phyloP scores from a whole-genome alignment of 2,329 filamentous ascomycete species.

The Colletotrichum trifolii region DNA sequence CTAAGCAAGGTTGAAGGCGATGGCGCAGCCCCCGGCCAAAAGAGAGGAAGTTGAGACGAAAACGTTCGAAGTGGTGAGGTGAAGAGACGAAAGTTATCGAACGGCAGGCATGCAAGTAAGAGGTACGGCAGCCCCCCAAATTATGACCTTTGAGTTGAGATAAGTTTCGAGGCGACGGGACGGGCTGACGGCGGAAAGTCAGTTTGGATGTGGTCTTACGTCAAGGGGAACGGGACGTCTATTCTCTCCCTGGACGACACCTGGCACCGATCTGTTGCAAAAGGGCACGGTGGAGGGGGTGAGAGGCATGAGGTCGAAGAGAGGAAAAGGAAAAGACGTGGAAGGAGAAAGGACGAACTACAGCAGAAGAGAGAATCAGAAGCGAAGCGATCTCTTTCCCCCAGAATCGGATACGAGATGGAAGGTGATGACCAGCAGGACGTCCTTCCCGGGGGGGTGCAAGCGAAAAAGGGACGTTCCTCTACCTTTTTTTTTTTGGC shows the following conservation, averaged over 20 bases:
- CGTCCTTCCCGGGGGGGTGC: slow-evolving; percentile 11
- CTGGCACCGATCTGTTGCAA: slow-evolving; percentile 27
- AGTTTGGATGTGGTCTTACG: slow-evolving; percentile 18
- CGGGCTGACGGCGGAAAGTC: background rate
- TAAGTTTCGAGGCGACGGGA: too few species aligned
- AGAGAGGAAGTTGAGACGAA: slow-evolving; percentile 24
- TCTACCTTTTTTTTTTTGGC: too few species aligned
- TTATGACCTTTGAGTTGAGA: background rate
- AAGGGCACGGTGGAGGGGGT: slow-evolving; percentile 18
- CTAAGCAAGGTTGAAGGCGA: slow-evolving; percentile 26
- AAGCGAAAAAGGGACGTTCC: slow-evolving; percentile 14
- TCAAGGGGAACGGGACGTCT: slow-evolving; percentile 11
- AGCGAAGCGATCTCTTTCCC: slow-evolving; percentile 30
- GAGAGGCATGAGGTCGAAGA: slow-evolving; percentile 6
- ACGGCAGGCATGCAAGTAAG: too few species aligned
- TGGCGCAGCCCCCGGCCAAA: slow-evolving; percentile 14
- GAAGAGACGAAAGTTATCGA: slow-evolving; percentile 4
- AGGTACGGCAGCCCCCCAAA: too few species aligned
- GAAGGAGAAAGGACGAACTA: background rate
- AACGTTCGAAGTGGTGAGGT: slow-evolving; percentile 16
- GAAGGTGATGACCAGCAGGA: slow-evolving; percentile 15
- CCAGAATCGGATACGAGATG: slow-evolving; percentile 36
- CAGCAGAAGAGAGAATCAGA: slow-evolving; percentile 23
- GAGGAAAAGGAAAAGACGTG: background rate
- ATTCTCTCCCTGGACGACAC: slow-evolving; percentile 16